These are phyloP conservation scores for Coprinellus micaceus DNA, from an alignment of 768 basidiomycete species.

Conservation along the genomic window DNA sequence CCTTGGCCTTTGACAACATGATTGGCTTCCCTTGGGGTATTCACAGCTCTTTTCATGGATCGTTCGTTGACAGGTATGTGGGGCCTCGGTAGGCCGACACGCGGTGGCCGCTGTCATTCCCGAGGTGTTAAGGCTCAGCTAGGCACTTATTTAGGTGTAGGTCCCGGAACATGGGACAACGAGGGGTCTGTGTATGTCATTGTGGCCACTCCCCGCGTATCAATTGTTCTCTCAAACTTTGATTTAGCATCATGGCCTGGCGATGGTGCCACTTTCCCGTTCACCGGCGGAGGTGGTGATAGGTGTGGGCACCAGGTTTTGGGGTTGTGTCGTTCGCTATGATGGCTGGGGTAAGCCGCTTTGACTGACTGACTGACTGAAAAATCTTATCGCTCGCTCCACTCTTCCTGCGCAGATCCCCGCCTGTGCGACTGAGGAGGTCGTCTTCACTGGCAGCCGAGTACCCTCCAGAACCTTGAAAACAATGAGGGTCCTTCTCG, in stretches of 20 bases:
- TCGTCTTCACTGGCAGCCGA: no score
- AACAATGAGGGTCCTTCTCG: no score
- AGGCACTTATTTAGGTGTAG: background rate
- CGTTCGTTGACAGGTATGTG: background rate
- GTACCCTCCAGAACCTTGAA: no score
- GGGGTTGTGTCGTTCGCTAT: background rate
- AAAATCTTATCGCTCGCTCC: background rate
- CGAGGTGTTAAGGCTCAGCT: background rate
- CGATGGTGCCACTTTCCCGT: background rate
- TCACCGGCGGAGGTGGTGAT: background rate
- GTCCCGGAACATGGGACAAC: background rate
- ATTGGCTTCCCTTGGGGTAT: slow-evolving; percentile 3
- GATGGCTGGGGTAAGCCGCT: background rate
- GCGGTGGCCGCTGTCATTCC: background rate
- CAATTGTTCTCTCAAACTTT: background rate
- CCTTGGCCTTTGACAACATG: background rate
- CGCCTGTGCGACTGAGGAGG: background rate
- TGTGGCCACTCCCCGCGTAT: background rate
- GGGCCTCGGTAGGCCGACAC: no score
- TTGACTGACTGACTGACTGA: background rate
- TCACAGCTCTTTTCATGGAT: background rate
- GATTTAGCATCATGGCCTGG: background rate
- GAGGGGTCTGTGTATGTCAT: background rate
- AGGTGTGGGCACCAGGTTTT: background rate
- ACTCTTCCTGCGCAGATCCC: background rate